A percentile compares a stretch with the other conserved stretches of the same genome.
Evolutionary conservation across 371 early-diverging fungal species (phyloP).

Genomic region (Mucor lusitanicus): DNA sequence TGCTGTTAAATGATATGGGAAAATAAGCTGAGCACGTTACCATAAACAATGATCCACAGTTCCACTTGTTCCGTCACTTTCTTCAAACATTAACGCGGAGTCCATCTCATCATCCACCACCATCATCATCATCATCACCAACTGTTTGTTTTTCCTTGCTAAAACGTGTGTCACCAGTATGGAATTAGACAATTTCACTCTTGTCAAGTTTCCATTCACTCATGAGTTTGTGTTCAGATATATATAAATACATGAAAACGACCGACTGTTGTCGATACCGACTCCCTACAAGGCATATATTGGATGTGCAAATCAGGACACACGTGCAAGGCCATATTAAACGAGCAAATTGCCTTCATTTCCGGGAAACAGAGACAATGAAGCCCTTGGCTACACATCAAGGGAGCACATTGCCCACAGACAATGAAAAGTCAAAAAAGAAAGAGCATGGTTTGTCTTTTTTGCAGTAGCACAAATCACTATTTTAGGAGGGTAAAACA

Average conservation of each 20-base stretch:
- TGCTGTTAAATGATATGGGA: not conserved
- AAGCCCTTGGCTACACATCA: not conserved
- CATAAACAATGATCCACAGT: not conserved
- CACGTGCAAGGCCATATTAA: not conserved
- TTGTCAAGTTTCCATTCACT: not conserved
- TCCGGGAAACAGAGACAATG: not conserved
- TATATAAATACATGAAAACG: not conserved
- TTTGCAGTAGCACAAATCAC: constrained; percentile 10
- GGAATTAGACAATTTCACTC: not conserved
- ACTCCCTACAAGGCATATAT: not conserved
- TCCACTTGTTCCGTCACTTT: not conserved
- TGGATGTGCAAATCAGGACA: not conserved
- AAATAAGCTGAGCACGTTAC: not conserved
- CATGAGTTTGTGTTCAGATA: not conserved
- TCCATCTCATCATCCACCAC: not conserved
- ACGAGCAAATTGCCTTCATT: not conserved
- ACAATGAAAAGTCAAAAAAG: not conserved
- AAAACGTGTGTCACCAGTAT: constrained; percentile 1
- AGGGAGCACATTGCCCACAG: not conserved
- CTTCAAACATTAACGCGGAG: not conserved
- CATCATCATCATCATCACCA: not conserved
- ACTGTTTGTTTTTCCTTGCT: not conserved
- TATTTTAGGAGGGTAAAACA: constrained; percentile 16
- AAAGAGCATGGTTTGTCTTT: not conserved
- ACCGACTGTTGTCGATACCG: not conserved